phyloP scores from a whole-genome alignment of 2,329 filamentous ascomycete genomes.

The Talaromyces sp. region DNA sequence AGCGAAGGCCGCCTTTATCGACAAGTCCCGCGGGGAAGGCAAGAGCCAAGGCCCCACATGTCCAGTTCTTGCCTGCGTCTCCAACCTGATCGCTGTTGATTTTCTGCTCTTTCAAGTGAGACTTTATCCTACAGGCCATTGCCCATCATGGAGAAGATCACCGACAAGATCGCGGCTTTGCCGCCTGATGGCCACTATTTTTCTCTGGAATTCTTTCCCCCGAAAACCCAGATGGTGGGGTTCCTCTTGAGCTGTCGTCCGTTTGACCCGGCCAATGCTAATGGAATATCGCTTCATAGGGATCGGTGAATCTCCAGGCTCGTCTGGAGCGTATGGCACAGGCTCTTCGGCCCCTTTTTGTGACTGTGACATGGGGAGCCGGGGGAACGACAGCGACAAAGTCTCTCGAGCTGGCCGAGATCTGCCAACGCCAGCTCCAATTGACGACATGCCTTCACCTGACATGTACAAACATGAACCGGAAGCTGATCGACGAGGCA shows the following conservation, averaged over 20 bases:
- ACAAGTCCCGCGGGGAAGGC: neutral
- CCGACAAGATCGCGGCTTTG: slow-evolving; percentile 88
- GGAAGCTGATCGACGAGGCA: slow-evolving; percentile 76
- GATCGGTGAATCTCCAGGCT: slow-evolving; percentile 86
- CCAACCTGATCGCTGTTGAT: neutral
- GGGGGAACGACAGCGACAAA: slow-evolving; percentile 88
- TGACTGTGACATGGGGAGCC: slow-evolving; percentile 97
- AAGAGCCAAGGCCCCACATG: neutral
- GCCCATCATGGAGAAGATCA: slow-evolving; percentile 74
- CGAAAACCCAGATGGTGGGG: slow-evolving; percentile 80
- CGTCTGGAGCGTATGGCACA: slow-evolving; percentile 93
- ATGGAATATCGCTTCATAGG: slow-evolving; percentile 37
- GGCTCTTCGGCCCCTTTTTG: slow-evolving; percentile 84
- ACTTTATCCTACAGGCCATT: neutral
- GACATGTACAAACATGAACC: slow-evolving; percentile 97
- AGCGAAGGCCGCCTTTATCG: neutral
- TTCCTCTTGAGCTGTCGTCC: slow-evolving; percentile 8
- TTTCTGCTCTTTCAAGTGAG: neutral
- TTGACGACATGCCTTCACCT: slow-evolving; percentile 93
- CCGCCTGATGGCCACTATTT: slow-evolving; percentile 79
- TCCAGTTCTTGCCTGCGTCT: neutral
- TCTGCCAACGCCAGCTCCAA: slow-evolving; percentile 86
- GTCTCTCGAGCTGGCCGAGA: slow-evolving; percentile 87
- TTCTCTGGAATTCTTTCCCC: slow-evolving; percentile 98
- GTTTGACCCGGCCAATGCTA: neutral